Conservation (phyloP, 2,329 filamentous ascomycete genomes). For the Arthrobotrys pseudoclavata region DNA sequence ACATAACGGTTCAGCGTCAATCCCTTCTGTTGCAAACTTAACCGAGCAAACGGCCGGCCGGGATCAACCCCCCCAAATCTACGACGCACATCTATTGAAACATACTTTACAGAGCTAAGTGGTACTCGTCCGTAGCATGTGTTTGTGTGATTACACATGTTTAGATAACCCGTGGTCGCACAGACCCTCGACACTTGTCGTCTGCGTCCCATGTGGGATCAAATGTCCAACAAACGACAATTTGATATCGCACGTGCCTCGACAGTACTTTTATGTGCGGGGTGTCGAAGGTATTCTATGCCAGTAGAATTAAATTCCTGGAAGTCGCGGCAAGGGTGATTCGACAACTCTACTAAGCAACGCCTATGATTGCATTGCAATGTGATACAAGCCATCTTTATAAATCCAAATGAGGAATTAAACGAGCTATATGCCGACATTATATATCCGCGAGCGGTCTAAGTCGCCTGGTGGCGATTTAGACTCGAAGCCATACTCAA, state of each 20-base stretch:
- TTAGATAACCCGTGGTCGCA: background rate
- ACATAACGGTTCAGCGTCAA: background rate
- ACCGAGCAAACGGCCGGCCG: slow-evolving; percentile 4
- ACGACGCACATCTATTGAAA: background rate
- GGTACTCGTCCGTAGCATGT: slow-evolving; percentile 1
- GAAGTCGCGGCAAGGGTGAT: background rate
- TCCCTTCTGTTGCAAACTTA: background rate
- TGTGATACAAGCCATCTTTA: background rate
- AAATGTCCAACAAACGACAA: background rate
- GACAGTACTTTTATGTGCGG: background rate
- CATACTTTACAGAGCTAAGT: background rate
- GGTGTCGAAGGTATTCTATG: too few species aligned
- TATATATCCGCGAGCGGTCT: background rate
- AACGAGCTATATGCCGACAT: background rate
- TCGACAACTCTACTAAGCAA: background rate
- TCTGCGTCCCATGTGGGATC: slow-evolving; percentile 8
- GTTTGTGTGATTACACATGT: background rate
- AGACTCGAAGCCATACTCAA: background rate
- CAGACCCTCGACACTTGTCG: background rate
- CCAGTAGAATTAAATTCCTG: background rate
- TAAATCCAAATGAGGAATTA: background rate
- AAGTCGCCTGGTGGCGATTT: background rate
- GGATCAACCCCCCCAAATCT: background rate
- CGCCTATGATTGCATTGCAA: background rate
- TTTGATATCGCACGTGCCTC: background rate